Base-by-base conservation (phyloP, 148 eudicot genomes). In the Tetragonia tetragonoides region DNA sequence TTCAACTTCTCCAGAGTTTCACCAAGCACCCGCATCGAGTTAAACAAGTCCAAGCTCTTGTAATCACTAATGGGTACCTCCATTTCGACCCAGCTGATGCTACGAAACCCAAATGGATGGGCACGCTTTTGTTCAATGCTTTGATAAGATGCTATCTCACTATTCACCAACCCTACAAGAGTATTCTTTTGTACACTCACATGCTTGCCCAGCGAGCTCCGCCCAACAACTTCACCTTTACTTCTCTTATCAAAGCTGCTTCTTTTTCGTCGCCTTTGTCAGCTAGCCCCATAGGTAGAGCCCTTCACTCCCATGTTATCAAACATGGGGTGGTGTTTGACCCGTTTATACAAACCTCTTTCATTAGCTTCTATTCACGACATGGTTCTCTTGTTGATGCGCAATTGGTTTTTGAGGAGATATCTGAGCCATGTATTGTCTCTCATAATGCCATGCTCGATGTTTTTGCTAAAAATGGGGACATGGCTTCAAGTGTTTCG, bases 391-490 rank as follows among this genome's bases (percentile, higher is more conserved):
- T 87, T 51, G 59, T 16, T 49, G 79, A 77, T 68, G 91, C 91
- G 3, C 72, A 62, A 23, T 66, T 70, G 75, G 49, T 84, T 85
- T 88, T 89, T 59, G 86, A 79, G 21, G 90, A 89, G 81, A 81
- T 85, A 24, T 41, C 80, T 37, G 80, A 85, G 54, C 89, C 86
- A 23, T 83, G 87, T 53, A 24, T 84, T 73, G 89, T 89, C 28
- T 81, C 89, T 17, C 76, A 67, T 57, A 89, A 91, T 68, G 92
- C 90, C 0, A 83, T 91, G 93, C 82, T 91, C 28, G 84, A 91
- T 77, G 86, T 80, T 8, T 86, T 77, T 53, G 81, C 77, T 39
- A 84, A 78, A 68, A 75, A 76, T 82, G 87, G 91, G 76, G 82
- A 87, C 17, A 83, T 91, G 82, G 86, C 66, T 21, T 80, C 79